These are phyloP conservation scores for Aureobasidium vineae DNA, from an alignment of 2,329 filamentous ascomycete species.

Conservation along the genomic window DNA sequence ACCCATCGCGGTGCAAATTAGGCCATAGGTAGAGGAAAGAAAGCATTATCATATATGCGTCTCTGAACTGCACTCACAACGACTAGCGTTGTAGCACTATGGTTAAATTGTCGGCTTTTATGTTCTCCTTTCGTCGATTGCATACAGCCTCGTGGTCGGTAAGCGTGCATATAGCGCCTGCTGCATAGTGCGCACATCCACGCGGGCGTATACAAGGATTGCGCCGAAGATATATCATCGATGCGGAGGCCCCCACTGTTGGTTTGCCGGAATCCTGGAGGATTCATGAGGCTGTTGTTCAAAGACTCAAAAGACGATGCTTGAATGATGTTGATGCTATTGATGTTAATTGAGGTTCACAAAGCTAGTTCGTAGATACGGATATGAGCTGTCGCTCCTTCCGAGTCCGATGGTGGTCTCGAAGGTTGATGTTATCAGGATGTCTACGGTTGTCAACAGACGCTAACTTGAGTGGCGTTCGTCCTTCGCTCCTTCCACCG, in stretches of 20 bases:
- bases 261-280: background rate
- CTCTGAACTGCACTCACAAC: too few species aligned
- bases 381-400: background rate
- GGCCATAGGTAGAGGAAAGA: too few species aligned
- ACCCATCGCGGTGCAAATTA: too few species aligned
- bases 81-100: too few species aligned
- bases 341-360: background rate
- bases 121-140: too few species aligned
- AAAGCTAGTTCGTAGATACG: background rate
- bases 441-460: too few species aligned
- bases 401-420: background rate
- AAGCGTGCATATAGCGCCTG: background rate
- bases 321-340: background rate
- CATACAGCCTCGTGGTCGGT: too few species aligned
- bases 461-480: too few species aligned
- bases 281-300: background rate
- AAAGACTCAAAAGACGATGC: background rate
- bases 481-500: too few species aligned
- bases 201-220: background rate
- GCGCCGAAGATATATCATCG: background rate
- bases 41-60: too few species aligned
- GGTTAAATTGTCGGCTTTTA: too few species aligned
- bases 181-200: background rate
- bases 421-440: too few species aligned
- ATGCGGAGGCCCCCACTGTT: background rate